Evolutionary conservation across 805 yeast species (phyloP).

Genomic region (Metschnikowia lachancei): DNA sequence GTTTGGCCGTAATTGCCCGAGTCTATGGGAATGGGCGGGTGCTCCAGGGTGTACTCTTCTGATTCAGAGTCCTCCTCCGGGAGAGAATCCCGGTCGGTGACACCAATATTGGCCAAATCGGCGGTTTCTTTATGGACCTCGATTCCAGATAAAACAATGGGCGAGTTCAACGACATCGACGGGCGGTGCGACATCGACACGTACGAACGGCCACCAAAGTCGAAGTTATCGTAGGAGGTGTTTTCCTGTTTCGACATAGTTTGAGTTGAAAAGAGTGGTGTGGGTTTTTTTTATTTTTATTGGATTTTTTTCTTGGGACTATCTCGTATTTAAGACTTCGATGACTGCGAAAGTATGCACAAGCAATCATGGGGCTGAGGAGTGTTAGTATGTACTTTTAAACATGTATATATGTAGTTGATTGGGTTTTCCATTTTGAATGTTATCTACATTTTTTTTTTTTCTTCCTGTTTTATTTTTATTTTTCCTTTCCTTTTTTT

Average conservation of each 20-base stretch:
- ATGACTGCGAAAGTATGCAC: too few species aligned
- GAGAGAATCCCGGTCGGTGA: conserved; percentile 25
- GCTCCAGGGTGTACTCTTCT: conserved; percentile 17
- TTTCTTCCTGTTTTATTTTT: too few species aligned
- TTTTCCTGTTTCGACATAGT: conserved; percentile 9
- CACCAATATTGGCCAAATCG: conserved; percentile 55
- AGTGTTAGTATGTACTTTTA: too few species aligned
- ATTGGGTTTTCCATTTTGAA: too few species aligned
- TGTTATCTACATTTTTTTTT: too few species aligned
- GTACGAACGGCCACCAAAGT: conserved; percentile 41
- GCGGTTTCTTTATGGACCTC: conserved; percentile 58
- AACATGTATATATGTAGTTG: too few species aligned
- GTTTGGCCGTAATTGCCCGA: background rate
- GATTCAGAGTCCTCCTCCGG: conserved; percentile 13
- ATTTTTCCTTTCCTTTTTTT: too few species aligned
- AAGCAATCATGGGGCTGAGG: too few species aligned
- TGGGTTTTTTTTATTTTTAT: too few species aligned
- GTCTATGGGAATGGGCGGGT: conserved; percentile 26
- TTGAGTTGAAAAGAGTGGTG: too few species aligned
- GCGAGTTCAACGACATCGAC: conserved; percentile 31
- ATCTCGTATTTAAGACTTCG: background rate
- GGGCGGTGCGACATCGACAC: conserved; percentile 32
- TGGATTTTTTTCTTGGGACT: too few species aligned
- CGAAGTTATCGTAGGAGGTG: conserved; percentile 18
- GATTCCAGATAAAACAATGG: conserved; percentile 47